A percentile compares a stretch with the other conserved stretches of the same genome.
These are phyloP conservation scores for Monascus ruber DNA, from an alignment of 2,329 filamentous ascomycete genomes.

Conservation along the genomic window DNA sequence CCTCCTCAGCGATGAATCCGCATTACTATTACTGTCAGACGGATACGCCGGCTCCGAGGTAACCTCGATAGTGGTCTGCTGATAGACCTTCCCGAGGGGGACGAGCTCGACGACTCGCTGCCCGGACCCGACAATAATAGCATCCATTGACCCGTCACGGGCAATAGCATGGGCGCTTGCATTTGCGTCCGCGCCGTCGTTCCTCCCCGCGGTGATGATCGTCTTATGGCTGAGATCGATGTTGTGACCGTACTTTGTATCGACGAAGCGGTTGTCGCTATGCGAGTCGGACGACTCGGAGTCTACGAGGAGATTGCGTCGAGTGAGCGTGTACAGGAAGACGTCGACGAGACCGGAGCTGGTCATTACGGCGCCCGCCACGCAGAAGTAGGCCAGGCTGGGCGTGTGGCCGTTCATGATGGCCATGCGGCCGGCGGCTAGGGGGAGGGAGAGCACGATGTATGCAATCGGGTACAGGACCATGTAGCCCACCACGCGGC, in stretches of 20 bases:
- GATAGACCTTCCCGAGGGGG: constrained; percentile 30
- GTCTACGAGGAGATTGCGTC: constrained; percentile 43
- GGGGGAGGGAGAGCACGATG: constrained; percentile 51
- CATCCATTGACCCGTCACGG: constrained; percentile 34
- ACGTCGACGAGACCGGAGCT: constrained; percentile 50
- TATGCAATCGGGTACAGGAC: constrained; percentile 42
- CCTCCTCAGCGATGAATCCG: too few relatives aligned
- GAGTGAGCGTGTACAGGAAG: constrained; percentile 46
- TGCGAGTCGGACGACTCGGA: constrained; percentile 33
- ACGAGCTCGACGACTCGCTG: constrained; percentile 13
- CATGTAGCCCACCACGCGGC: constrained; percentile 37
- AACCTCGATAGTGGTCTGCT: constrained; percentile 34
- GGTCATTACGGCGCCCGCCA: constrained; percentile 45
- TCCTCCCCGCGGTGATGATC: constrained; percentile 13
- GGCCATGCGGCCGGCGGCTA: constrained; percentile 40
- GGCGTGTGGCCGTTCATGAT: constrained; percentile 23
- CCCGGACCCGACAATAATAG: constrained; percentile 24
- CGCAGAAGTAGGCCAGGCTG: constrained; percentile 35
- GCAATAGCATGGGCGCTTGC: constrained; percentile 14
- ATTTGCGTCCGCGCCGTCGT: constrained; percentile 9
- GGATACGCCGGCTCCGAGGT: constrained; percentile 25
- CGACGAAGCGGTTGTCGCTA: constrained; percentile 21
- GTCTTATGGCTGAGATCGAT: constrained; percentile 18
- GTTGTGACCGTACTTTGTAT: constrained; percentile 14
- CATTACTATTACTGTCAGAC: constrained; percentile 5